Evolutionary conservation across 768 basidiomycete genomes (phyloP), one percentile per base, ranked within the genome.

Genomic region (Pleurotus platypus): DNA sequence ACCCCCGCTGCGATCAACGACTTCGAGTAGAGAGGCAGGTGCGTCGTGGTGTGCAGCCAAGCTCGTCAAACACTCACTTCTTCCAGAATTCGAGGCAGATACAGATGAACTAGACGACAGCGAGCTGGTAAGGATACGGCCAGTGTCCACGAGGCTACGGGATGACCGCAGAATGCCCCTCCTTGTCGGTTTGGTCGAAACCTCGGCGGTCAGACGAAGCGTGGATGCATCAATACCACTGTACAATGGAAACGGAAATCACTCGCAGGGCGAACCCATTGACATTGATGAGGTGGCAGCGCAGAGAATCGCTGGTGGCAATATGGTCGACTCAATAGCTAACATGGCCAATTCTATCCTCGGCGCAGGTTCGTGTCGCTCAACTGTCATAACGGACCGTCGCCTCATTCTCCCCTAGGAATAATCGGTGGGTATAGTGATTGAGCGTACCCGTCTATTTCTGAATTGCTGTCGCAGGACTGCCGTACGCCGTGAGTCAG

Each of bases 331-430:
- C 65, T 92, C 90, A 6, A 79, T 92, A 57, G 89, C 91, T 18
- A 91, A 95, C 68, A 97, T 97, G 96, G 90, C 93, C 18, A 98
- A 98, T 67, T 94, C 92, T 1, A 97, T 98, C 35, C 74, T 98
- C 12, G 95, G 95, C 43, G 95, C 95, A 66, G 94, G 94, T 83
- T 71, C 18, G 8, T 38, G 6, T 37, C 63, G 63, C 61, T 56
- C 42, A 40, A 65, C 64, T 69, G 12, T 57, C 40, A 13, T 59
- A 51, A 24, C 46, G 49, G 20, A 57, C 40, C 49, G 43, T 53
- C 46, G 38, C 48, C 38, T 43, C 49, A 46, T 46, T 50, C 26
- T 49, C 35, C 20, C 45, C 39, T 47, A 30, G 18, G 88, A 45
- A 90, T 90, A 49, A 90, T 90, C 58, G 89, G 89, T 89, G 70